Conservation (phyloP, 2,329 filamentous ascomycete genomes). For the Ophioceras dolichostomum region DNA sequence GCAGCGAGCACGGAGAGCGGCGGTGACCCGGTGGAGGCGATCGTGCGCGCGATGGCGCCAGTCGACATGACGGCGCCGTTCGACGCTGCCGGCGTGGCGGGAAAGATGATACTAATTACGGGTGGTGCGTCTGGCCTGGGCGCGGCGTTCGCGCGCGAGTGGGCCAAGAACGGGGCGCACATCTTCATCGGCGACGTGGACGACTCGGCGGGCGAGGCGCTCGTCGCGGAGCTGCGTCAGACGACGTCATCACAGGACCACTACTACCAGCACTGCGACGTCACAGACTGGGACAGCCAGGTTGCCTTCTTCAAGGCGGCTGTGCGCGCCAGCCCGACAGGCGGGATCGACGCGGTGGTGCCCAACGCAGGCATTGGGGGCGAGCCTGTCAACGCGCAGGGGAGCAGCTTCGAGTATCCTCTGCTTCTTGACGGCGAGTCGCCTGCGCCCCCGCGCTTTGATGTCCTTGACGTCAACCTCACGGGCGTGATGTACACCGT, state of each 20-base stretch:
- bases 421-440: constrained; percentile 24
- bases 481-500: constrained; percentile 51
- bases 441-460: constrained; percentile 33
- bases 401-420: constrained; percentile 31
- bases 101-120: constrained; percentile 48
- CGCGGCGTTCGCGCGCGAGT: constrained; percentile 35
- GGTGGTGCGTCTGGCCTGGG: constrained; percentile 51
- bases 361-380: constrained; percentile 52
- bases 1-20: too few relatives aligned
- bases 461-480: constrained; percentile 48
- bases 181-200: constrained; percentile 54
- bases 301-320: constrained; percentile 49
- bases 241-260: constrained; percentile 28
- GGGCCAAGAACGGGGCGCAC: constrained; percentile 43
- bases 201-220: constrained; percentile 34
- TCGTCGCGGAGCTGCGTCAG: constrained; percentile 38
- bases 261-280: constrained; percentile 49
- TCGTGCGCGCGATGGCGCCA: constrained; percentile 14
- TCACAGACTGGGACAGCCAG: constrained; percentile 52
- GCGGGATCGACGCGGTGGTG: constrained; percentile 48
- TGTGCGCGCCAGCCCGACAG: constrained; percentile 35
- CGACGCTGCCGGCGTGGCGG: constrained; percentile 29
- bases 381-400: constrained; percentile 9
- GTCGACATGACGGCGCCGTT: constrained; percentile 32
- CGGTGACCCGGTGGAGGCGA: constrained; percentile 1